Evolutionary conservation across 345 rosid species (phyloP), one percentile per base, ranked within the genome.

Genomic region (Melastoma malabathricum): DNA sequence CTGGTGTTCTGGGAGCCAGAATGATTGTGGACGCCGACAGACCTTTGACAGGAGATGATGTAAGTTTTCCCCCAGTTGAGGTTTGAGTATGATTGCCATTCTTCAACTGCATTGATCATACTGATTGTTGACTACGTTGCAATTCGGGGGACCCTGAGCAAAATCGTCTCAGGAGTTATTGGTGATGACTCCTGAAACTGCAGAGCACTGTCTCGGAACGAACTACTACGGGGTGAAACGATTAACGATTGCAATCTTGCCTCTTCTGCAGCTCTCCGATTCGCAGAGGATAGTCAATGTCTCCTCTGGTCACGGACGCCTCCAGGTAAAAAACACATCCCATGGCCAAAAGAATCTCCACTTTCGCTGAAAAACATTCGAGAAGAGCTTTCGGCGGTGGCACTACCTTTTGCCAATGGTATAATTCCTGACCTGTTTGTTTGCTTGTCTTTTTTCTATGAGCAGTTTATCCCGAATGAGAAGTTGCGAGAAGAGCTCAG

Each of bases 211-310:
- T 49, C 25, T 55, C 13, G 50, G 58, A 18, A 68, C 60, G 12
- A 68, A 63, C 46, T 68, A 59, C 57, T 56, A 48, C 15, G 68
- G 64, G 44, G 41, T 59, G 34, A 68, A 56, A 27, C 34, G 20
- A 16, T 48, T 59, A 52, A 64, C 62, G 3, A 50, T 18, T 20
- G 61, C 46, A 18, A 55, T 63, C 16, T 31, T 63, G 43, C 62
- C 65, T 6, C 51, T 56, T 19, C 58, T 52, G 47, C 61, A 56
- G 18, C 59, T 20, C 5, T 55, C 72, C 3, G 6, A 38, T 44
- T 55, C 43, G 3, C 44, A 65, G 0, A 68, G 44, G 43, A 43
- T 59, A 19, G 63, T 68, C 15, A 68, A 60, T 46, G 46, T 61
- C 17, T 48, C 69, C 52, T 69, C 66, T 15, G 12, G 16, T n/a